Conservation (phyloP, 805 yeast species). For the Myxozyma neglecta region DNA sequence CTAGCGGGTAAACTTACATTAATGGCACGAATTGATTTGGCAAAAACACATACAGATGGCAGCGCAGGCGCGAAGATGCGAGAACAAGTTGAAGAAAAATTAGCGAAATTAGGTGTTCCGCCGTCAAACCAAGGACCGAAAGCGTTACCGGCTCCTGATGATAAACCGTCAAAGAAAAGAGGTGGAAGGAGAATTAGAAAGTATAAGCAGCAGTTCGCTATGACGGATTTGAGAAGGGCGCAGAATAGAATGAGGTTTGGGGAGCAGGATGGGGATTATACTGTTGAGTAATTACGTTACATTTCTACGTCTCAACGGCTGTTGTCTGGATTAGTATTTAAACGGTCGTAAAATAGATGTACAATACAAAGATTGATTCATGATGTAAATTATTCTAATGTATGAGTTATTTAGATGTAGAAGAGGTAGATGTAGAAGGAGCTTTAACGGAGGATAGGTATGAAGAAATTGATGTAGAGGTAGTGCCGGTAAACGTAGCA, state of each 20-base stretch:
- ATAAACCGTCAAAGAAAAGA: constrained; percentile 73
- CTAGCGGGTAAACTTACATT: constrained; percentile 75
- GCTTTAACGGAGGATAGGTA: too few relatives aligned
- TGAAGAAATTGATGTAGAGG: background rate
- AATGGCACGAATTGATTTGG: constrained; percentile 78
- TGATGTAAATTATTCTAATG: too few relatives aligned
- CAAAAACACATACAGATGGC: constrained; percentile 49
- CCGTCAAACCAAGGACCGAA: constrained; percentile 64
- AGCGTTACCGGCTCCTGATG: constrained; percentile 75
- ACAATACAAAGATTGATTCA: too few relatives aligned
- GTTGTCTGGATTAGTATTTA: too few relatives aligned
- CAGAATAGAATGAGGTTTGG: constrained; percentile 87
- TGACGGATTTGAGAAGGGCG: constrained; percentile 77
- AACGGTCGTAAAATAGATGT: too few relatives aligned
- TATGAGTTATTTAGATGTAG: too few relatives aligned
- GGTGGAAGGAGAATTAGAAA: constrained; percentile 83
- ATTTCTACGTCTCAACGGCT: too few relatives aligned
- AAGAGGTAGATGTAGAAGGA: too few relatives aligned
- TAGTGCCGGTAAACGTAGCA: background rate
- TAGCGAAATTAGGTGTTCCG: constrained; percentile 73
- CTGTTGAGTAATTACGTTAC: constrained; percentile 36
- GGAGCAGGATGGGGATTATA: constrained; percentile 62
- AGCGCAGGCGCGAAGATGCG: constrained; percentile 58
- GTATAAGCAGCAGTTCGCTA: constrained; percentile 73
- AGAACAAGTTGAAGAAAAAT: constrained; percentile 58